A percentile compares a stretch with the other conserved stretches of the same genome.
phyloP scores from a whole-genome alignment of 177 flowering plant species.

The Tripterygium wilfordii region DNA sequence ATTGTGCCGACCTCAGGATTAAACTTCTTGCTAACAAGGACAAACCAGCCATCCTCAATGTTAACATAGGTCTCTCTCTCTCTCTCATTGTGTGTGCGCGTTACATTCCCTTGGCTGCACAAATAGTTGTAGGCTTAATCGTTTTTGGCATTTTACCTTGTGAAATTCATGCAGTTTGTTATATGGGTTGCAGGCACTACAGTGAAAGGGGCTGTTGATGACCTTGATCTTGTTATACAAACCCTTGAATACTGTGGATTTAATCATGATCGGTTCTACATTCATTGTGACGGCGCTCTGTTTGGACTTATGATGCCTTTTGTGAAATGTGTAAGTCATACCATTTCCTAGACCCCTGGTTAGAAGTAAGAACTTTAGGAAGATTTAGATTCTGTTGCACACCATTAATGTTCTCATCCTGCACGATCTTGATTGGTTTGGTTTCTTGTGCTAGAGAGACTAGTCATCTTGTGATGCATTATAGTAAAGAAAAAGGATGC shows the following conservation, averaged over 20 bases:
- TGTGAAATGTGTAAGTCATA: slow-evolving; percentile 68
- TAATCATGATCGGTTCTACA: slow-evolving; percentile 78
- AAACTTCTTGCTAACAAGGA: slow-evolving; percentile 71
- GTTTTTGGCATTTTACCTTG: too few relatives aligned
- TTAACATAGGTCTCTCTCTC: slow-evolving; percentile 67
- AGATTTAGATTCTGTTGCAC: neutral
- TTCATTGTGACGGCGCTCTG: slow-evolving; percentile 95
- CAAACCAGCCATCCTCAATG: slow-evolving; percentile 92
- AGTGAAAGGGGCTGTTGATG: slow-evolving; percentile 99
- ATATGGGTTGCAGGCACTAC: slow-evolving; percentile 73
- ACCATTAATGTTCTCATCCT: neutral
- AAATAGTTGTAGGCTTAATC: neutral
- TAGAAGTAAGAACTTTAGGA: neutral
- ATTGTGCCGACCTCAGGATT: slow-evolving; percentile 68
- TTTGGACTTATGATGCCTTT: slow-evolving; percentile 99
- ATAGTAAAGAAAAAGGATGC: too few relatives aligned
- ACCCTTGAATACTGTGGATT: slow-evolving; percentile 89
- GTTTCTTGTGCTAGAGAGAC: too few relatives aligned
- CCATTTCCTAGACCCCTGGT: neutral
- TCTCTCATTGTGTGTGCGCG: neutral
- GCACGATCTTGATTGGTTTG: too few relatives aligned
- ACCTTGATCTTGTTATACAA: slow-evolving; percentile 89
- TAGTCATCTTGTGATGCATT: too few relatives aligned
- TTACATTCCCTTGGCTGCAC: neutral
- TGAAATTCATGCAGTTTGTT: too few relatives aligned